phyloP scores from a whole-genome alignment of 148 eudicot genomes.

The Arbutus unedo region DNA sequence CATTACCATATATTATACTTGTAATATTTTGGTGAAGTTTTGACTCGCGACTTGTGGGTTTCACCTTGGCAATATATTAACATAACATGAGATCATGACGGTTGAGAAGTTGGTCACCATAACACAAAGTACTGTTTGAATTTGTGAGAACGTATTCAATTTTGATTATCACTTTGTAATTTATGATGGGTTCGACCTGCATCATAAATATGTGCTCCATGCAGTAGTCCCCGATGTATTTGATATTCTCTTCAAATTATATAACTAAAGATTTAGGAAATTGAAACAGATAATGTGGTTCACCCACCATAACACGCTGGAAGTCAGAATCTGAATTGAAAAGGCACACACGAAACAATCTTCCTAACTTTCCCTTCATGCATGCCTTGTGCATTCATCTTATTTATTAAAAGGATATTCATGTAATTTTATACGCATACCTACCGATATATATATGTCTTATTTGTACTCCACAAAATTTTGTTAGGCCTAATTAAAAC shows the following conservation, averaged over 20 bases:
- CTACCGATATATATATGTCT: neutral
- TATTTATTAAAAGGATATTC: neutral
- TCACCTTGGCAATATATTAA: neutral
- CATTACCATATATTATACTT: too few relatives aligned
- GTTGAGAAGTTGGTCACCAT: neutral
- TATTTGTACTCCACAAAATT: neutral
- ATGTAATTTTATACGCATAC: neutral
- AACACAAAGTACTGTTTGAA: too few relatives aligned
- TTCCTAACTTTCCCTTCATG: constrained; percentile 38
- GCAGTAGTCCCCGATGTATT: too few relatives aligned
- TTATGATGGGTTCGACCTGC: too few relatives aligned
- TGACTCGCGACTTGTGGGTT: too few relatives aligned
- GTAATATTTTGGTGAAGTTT: too few relatives aligned
- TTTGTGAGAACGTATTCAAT: too few relatives aligned
- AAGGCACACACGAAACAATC: constrained; percentile 46
- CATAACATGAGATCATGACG: neutral
- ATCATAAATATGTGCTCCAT: too few relatives aligned
- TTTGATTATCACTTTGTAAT: too few relatives aligned
- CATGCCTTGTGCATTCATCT: constrained; percentile 29
- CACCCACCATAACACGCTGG: constrained; percentile 41
- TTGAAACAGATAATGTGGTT: constrained; percentile 30
- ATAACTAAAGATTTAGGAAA: neutral
- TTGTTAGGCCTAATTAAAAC: constrained; percentile 4
- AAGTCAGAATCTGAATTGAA: constrained; percentile 29
- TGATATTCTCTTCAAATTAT: too few relatives aligned